A percentile compares a stretch with the other conserved stretches of the same genome.
Conservation (phyloP, 129 eudicot genomes). For the Arctium minus region DNA sequence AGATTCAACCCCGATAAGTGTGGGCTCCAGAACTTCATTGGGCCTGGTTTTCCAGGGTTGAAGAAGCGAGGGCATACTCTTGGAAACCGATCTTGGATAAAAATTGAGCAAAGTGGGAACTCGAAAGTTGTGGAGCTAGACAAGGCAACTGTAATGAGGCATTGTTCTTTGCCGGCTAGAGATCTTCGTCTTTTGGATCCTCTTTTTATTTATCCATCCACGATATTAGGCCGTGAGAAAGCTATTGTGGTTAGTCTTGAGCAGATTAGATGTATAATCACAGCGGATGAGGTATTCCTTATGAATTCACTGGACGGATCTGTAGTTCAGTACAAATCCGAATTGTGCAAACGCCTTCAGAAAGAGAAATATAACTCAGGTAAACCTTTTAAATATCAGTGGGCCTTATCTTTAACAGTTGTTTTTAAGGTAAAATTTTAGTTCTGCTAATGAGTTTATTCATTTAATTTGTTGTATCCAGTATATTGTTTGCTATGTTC, state of each 20-base stretch:
- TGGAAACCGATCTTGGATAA: constrained; percentile 94
- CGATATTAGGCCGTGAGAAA: constrained; percentile 90
- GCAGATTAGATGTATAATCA: constrained; percentile 90
- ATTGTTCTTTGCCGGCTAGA: constrained; percentile 90
- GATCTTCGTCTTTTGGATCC: constrained; percentile 99
- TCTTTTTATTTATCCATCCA: constrained; percentile 81
- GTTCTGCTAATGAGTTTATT: neutral
- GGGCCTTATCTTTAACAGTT: neutral
- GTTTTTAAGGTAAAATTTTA: neutral
- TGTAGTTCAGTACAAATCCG: constrained; percentile 68
- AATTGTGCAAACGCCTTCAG: constrained; percentile 84
- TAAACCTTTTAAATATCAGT: constrained; percentile 11
- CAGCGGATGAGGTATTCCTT: constrained; percentile 92
- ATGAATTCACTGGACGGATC: constrained; percentile 91
- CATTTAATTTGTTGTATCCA: neutral
- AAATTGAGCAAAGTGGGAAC: constrained; percentile 74
- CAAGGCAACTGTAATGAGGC: constrained; percentile 78
- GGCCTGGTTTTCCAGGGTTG: constrained; percentile 61
- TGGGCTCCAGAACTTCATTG: constrained; percentile 35
- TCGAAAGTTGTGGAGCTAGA: constrained; percentile 80
- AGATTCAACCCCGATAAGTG: constrained; percentile 38
- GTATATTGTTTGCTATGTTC: neutral
- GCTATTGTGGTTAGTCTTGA: constrained; percentile 96
- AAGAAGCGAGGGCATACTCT: constrained; percentile 82
- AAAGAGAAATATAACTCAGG: constrained; percentile 71